Evolutionary conservation across 2,329 filamentous ascomycete genomes (phyloP), one percentile per base, ranked within the genome.

Genomic region (Ceratocystis eucalypticola): DNA sequence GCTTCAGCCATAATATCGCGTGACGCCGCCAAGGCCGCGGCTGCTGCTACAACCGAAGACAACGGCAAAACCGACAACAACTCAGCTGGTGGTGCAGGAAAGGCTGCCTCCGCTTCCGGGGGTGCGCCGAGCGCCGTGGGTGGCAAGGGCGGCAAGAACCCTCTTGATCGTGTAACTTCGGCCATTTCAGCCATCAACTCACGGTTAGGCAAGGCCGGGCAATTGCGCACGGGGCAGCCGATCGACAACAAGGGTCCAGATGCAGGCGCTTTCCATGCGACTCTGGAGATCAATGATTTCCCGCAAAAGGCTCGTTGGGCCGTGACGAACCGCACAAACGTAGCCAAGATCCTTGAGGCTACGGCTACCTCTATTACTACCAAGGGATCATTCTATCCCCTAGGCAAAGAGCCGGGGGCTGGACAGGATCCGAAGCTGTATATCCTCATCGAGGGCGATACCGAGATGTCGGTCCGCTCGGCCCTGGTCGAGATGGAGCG

Each of bases 211-310:
- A 90, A 91, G 71, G 90, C 91, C 44, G 92, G 92, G 45, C 88
- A 94, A 74, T 87, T 96, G 72, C 88, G 94, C 68, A 88, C 90
- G 3, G 94, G 94, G 15, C 92, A 96, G 69, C 91, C 94, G 6
- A 95, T 96, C 74, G 94, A 99, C 79, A 99, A 99, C 78, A 96
- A 96, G 76, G 94, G 94, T 0, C 94, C 94, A 0, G 94, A 99
- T 75, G 94, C 94, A 2, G 94, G 94, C 64, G 91, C 92, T 0
- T 99, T 91, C 82, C 94, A 99, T 75, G 92, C 94, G 17, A 97
- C 93, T 3, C 81, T 99, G 69, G 94, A 97, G 76, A 99, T 99
- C 83, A 99, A 99, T 76, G 94, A 99, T 77, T 97, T 97, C 76
- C 94, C 94, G 44, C 94, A 99, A 75, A 97, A 96, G 80, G 94